Percentiles rank a stretch among this genome's conserved stretches.
phyloP scores from a whole-genome alignment of 192 early-diverging fungal genomes.

The Backusella australiensis region DNA sequence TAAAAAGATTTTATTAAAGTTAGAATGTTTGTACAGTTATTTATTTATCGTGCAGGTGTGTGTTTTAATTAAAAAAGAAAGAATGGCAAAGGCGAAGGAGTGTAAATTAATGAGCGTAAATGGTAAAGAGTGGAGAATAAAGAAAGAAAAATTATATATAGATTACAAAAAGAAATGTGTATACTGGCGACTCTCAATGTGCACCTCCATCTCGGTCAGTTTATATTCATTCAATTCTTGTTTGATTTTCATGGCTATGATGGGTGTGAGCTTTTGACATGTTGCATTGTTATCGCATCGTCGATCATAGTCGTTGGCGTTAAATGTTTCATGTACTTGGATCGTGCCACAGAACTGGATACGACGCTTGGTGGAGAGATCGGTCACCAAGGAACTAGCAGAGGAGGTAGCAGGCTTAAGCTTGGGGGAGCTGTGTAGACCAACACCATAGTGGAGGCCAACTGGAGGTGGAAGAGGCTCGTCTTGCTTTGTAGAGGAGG shows the following conservation, averaged over 20 bases:
- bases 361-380: constrained; percentile 14
- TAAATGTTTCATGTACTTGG: constrained; percentile 64
- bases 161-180: constrained; percentile 68
- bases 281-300: constrained; percentile 81
- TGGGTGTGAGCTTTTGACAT: constrained; percentile 78
- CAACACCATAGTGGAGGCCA: constrained; percentile 12
- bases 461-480: background rate
- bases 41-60: background rate
- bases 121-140: background rate
- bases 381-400: background rate
- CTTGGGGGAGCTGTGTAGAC: constrained; percentile 13
- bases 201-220: constrained; percentile 86
- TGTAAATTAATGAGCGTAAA: background rate
- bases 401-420: constrained; percentile 18
- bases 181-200: constrained; percentile 69
- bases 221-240: constrained; percentile 95
- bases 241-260: constrained; percentile 84
- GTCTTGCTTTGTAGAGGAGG: constrained; percentile 12
- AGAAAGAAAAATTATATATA: background rate
- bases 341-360: constrained; percentile 53
- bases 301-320: constrained; percentile 82
- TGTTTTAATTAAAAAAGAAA: background rate
- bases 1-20: background rate
- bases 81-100: background rate
- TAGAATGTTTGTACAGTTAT: background rate